phyloP scores from a whole-genome alignment of 257 asterid species.

The Capsicum chinense region DNA sequence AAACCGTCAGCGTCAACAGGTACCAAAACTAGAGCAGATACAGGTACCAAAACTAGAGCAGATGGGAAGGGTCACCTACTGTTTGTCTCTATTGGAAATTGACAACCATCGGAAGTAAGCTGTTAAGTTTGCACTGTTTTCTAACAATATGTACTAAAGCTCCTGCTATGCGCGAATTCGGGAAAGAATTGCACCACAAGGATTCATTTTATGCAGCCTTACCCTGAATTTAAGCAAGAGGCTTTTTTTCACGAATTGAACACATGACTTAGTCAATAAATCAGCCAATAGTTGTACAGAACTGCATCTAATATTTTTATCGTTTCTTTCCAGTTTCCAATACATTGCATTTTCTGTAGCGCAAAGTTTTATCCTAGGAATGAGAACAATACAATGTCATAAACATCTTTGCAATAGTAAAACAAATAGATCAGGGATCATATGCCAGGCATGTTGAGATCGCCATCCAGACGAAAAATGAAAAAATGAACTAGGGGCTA shows the following conservation, averaged over 20 bases:
- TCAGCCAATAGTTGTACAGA: background rate
- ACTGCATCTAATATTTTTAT: background rate
- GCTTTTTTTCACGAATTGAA: no score
- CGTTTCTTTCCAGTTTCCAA: slow-evolving; percentile 2
- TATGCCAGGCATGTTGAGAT: background rate
- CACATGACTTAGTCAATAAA: background rate
- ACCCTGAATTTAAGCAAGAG: no score
- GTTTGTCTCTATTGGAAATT: no score
- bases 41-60: no score
- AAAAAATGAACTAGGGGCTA: slow-evolving; percentile 15
- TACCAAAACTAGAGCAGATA: no score
- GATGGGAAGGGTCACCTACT: no score
- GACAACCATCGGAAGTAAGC: background rate
- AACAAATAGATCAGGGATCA: background rate
- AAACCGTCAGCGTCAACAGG: no score
- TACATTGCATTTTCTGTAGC: slow-evolving; percentile 8
- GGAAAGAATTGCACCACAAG: background rate
- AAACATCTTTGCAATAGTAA: background rate
- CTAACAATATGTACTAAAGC: background rate
- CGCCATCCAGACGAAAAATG: slow-evolving; percentile 3
- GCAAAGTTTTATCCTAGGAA: background rate
- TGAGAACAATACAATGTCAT: slow-evolving; percentile 14
- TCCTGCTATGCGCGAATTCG: no score
- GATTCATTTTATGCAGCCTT: no score
- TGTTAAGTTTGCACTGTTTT: background rate